These are phyloP conservation scores for Lipomyces yamadae DNA, from an alignment of 805 yeast species.

Conservation along the genomic window DNA sequence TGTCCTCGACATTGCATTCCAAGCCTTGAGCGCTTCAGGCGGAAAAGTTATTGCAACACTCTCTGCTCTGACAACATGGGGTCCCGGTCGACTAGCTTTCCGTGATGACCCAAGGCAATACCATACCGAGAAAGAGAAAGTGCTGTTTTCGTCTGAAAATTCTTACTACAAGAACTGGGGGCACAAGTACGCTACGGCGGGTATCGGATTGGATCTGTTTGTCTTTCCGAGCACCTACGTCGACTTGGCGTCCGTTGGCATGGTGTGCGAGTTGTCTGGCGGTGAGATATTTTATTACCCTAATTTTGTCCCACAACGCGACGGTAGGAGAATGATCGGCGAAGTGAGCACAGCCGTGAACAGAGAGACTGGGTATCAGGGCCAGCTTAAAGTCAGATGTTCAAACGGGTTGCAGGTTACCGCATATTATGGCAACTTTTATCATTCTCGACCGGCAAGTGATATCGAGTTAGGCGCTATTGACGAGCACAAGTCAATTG, in stretches of 20 bases:
- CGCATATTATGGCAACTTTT: conserved; percentile 69
- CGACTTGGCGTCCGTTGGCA: conserved; percentile 75
- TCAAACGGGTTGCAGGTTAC: conserved; percentile 84
- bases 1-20: conserved; percentile 70
- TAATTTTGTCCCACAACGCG: conserved; percentile 67
- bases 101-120: conserved; percentile 44
- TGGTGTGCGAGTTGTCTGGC: conserved; percentile 67
- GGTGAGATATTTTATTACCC: conserved; percentile 72
- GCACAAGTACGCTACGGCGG: conserved; percentile 57
- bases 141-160: conserved; percentile 61
- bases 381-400: conserved; percentile 80
- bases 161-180: conserved; percentile 66
- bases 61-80: conserved; percentile 75
- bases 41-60: conserved; percentile 79
- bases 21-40: conserved; percentile 63
- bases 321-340: conserved; percentile 66
- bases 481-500: conserved; percentile 64
- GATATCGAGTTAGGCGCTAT: conserved; percentile 77
- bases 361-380: conserved; percentile 71
- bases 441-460: conserved; percentile 43
- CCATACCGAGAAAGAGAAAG: conserved; percentile 53
- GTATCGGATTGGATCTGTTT: conserved; percentile 78
- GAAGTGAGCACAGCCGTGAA: conserved; percentile 52
- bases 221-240: conserved; percentile 67
- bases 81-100: conserved; percentile 64